Evolutionary conservation across 2,329 filamentous ascomycete genomes (phyloP).

Genomic region (Sclerotinia glacialis): DNA sequence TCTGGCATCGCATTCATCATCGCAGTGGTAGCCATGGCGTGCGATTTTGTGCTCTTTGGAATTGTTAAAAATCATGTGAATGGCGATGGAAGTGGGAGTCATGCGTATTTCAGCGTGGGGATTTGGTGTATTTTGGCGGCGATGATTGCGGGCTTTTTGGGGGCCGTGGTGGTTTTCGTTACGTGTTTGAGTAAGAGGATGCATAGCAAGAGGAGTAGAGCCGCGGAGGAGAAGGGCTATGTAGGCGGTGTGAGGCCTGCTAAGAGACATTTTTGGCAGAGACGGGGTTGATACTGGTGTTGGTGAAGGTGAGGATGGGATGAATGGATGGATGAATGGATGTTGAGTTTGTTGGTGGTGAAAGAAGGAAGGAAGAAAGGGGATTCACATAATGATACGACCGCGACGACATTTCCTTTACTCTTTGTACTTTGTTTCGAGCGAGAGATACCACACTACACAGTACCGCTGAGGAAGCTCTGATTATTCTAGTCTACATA

Average conservation of each 20-base stretch:
- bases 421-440: not conserved
- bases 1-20: conserved; percentile 50
- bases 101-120: conserved; percentile 52
- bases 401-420: not conserved
- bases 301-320: not conserved
- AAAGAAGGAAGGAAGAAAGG: too few species aligned
- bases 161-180: conserved; percentile 56
- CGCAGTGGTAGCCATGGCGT: conserved; percentile 48
- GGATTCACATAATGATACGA: not conserved
- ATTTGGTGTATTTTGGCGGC: conserved; percentile 60
- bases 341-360: too few species aligned
- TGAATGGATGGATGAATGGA: not conserved
- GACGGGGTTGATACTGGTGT: conserved; percentile 23
- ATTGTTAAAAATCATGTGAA: conserved; percentile 55
- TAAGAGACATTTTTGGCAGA: conserved; percentile 29
- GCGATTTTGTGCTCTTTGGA: conserved; percentile 57
- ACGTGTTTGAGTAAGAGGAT: conserved; percentile 52
- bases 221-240: conserved; percentile 25
- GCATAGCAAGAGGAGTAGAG: conserved; percentile 35
- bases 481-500: not conserved
- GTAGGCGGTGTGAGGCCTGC: conserved; percentile 23
- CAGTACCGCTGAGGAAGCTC: not conserved
- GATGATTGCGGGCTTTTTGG: conserved; percentile 54
- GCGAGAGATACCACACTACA: conserved; percentile 12
- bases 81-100: conserved; percentile 37